A percentile compares a stretch with the other conserved stretches of the same genome.
These are phyloP conservation scores for Colletotrichum chrysophilum DNA, from an alignment of 2,329 filamentous ascomycete genomes.

Conservation along the genomic window DNA sequence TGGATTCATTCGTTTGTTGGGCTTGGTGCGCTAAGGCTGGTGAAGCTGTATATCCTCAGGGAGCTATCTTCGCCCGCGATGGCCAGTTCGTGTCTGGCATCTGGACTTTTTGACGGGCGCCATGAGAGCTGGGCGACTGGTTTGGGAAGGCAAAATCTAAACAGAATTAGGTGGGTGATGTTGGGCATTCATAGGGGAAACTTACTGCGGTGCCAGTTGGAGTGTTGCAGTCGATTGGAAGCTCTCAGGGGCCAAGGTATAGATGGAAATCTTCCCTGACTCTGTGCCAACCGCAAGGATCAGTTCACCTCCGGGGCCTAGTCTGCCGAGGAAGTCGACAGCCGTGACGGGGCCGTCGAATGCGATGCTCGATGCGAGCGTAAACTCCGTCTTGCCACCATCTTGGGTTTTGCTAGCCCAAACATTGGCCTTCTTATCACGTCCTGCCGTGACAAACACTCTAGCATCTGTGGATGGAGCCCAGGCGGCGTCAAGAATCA, in stretches of 20 bases:
- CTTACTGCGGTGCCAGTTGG: constrained; percentile 44
- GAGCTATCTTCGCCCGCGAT: constrained; percentile 67
- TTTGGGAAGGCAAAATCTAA: constrained; percentile 64
- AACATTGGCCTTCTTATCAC: constrained; percentile 84
- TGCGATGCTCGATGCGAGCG: constrained; percentile 57
- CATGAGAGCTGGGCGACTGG: constrained; percentile 72
- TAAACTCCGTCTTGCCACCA: constrained; percentile 45
- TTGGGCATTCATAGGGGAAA: not conserved
- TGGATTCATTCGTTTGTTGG: not conserved
- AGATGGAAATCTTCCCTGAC: constrained; percentile 51
- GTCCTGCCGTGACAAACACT: constrained; percentile 84
- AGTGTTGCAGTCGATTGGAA: constrained; percentile 40
- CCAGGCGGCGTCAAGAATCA: constrained; percentile 93
- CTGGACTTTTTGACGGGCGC: constrained; percentile 53
- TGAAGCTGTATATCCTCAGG: constrained; percentile 59
- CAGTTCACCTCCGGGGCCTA: constrained; percentile 33
- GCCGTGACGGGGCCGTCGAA: constrained; percentile 71
- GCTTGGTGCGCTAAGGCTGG: not conserved
- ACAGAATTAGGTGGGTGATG: constrained; percentile 18
- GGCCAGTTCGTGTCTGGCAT: constrained; percentile 42
- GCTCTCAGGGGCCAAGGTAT: constrained; percentile 42
- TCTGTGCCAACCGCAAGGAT: constrained; percentile 66
- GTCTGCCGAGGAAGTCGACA: constrained; percentile 63
- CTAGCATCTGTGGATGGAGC: constrained; percentile 55
- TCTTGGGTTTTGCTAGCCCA: constrained; percentile 55